These are phyloP conservation scores for Otatea glauca DNA, from an alignment of 176 grass and related monocot species.

Conservation along the genomic window DNA sequence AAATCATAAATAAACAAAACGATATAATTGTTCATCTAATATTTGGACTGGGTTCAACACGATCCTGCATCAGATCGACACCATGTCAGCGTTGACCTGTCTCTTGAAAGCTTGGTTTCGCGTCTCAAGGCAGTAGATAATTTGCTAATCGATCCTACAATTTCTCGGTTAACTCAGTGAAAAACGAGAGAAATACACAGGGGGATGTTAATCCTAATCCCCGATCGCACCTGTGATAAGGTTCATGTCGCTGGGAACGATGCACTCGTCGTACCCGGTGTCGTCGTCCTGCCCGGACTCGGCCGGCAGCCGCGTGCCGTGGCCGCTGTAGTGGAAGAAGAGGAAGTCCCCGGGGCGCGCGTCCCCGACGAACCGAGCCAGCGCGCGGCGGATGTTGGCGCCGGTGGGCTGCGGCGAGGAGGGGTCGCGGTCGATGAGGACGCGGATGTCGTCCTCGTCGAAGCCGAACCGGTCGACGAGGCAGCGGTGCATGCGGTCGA, in stretches of 20 bases:
- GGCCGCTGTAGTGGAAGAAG: conserved; percentile 98
- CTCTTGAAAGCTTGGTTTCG: neutral
- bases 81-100: conserved; percentile 13
- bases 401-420: conserved; percentile 78
- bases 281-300: conserved; percentile 89
- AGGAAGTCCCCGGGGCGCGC: conserved; percentile 67
- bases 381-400: conserved; percentile 71
- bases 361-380: conserved; percentile 57
- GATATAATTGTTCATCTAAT: neutral
- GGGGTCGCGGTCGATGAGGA: conserved; percentile 72
- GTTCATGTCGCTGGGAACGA: conserved; percentile 98
- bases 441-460: conserved; percentile 62
- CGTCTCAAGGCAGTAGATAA: conserved; percentile 12
- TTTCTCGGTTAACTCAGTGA: neutral
- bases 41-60: neutral
- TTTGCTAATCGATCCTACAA: neutral
- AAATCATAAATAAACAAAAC: neutral
- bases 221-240: conserved; percentile 80
- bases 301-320: conserved; percentile 85
- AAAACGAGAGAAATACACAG: neutral
- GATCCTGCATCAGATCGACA: conserved; percentile 43
- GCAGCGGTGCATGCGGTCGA: conserved; percentile 76
- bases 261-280: conserved; percentile 97
- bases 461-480: conserved; percentile 83
- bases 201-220: neutral